Evolutionary conservation across 805 yeast genomes (phyloP), one percentile per base, ranked within the genome.

Genomic region (Saccharomyces eubayanus): DNA sequence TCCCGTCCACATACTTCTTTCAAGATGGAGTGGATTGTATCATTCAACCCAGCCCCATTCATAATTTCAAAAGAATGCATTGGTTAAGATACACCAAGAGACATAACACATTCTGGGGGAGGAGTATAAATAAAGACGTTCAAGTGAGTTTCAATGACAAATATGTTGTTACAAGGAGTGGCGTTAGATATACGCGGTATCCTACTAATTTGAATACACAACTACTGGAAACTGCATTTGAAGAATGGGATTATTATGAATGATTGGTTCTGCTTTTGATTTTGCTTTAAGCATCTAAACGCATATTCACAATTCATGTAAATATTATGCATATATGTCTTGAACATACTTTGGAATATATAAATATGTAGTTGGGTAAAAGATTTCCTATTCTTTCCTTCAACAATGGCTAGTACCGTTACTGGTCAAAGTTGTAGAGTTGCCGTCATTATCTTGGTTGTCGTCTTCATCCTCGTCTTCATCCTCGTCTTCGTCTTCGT

Each of bases 61-160:
- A 62, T 12, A 62, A 63, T 1, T 71, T 69, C 52, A 67, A 64
- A 24, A 64, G 72, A 51, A 57, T 71, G 31, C 60, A 65, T 53
- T 70, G 74, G 74, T 55, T 69, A 29, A 68, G 67, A 41, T 60
- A 61, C 6, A 55, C 57, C 2, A 64, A 62, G 47, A 60, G 73
- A 51, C 53, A 48, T 4, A 55, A 54, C 24, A 52, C 56, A 1
- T 58, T 68, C 46, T 58, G 62, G 58, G 66, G 66, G 14, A 62
- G 57, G 48, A 62, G 61, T 41, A 51, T 55, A 2, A 59, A 62
- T n/a, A 60, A 55, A 48, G 66, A 66, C 30, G 63, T 62, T 43
- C 54, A 60, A 28, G 58, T 59, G n/a, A 59, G 55, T 28, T 16
- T 55, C 16, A 57, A 54, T 16, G 57, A 57, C 3, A 53, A 57